phyloP scores from a whole-genome alignment of 306 rosid genomes.

The Fragaria nilgerrensis region DNA sequence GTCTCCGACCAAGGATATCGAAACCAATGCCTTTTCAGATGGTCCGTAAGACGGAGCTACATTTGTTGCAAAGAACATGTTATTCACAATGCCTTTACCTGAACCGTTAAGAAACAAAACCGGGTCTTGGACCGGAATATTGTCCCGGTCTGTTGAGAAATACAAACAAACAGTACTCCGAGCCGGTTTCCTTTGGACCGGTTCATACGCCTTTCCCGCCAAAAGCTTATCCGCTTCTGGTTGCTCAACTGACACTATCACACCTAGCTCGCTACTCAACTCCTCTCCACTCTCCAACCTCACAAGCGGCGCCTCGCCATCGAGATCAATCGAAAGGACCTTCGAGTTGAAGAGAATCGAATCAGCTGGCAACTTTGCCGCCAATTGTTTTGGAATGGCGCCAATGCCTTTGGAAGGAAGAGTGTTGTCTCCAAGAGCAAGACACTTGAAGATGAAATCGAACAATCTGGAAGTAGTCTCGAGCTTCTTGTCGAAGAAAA shows the following conservation, averaged over 20 bases:
- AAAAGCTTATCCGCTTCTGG: slow-evolving; percentile 47
- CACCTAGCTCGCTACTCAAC: slow-evolving; percentile 59
- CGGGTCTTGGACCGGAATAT: slow-evolving; percentile 54
- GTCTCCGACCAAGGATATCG: slow-evolving; percentile 63
- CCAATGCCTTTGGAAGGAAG: slow-evolving; percentile 78
- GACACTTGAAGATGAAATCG: slow-evolving; percentile 82
- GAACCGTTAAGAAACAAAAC: slow-evolving; percentile 71
- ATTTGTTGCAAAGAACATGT: slow-evolving; percentile 86
- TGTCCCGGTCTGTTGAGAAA: slow-evolving; percentile 39
- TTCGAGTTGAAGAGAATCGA: slow-evolving; percentile 52
- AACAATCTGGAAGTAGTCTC: slow-evolving; percentile 72
- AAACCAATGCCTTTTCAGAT: slow-evolving; percentile 50
- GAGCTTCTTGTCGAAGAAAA: slow-evolving; percentile 69
- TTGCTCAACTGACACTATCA: slow-evolving; percentile 74
- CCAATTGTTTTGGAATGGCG: slow-evolving; percentile 71
- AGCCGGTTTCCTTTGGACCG: slow-evolving; percentile 41
- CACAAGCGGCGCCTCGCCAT: slow-evolving; percentile 35
- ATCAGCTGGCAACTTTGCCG: slow-evolving; percentile 46
- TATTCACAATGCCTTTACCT: slow-evolving; percentile 78
- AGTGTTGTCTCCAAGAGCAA: slow-evolving; percentile 84
- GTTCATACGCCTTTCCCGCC: slow-evolving; percentile 25
- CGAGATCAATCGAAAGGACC: slow-evolving; percentile 45
- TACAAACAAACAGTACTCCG: slow-evolving; percentile 78
- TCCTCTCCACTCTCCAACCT: slow-evolving; percentile 60
- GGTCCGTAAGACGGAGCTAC: slow-evolving; percentile 83